Conservation (phyloP, 805 yeast species). For the Lipomyces sp. region DNA sequence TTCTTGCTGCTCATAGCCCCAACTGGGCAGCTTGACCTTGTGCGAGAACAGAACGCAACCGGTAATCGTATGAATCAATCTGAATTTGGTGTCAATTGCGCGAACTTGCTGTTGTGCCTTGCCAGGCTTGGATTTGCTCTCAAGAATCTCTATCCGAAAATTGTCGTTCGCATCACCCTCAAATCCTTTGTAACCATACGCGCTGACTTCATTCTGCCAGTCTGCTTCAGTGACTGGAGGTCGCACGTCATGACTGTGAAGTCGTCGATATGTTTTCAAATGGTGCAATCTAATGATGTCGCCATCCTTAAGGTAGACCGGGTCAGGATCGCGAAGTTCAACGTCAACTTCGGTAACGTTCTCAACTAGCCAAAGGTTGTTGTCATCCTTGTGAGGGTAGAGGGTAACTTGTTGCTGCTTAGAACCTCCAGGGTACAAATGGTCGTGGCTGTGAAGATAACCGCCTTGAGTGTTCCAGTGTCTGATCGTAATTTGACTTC, state of each 20-base stretch:
- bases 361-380: constrained; percentile 72
- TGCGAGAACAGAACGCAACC: constrained; percentile 79
- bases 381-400: constrained; percentile 63
- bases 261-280: constrained; percentile 63
- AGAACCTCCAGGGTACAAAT: constrained; percentile 66
- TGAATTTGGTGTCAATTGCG: constrained; percentile 72
- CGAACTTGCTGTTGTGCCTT: constrained; percentile 49
- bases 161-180: constrained; percentile 71
- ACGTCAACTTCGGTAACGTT: constrained; percentile 39
- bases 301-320: constrained; percentile 58
- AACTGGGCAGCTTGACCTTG: constrained; percentile 70
- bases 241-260: constrained; percentile 72
- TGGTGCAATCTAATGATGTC: constrained; percentile 72
- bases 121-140: constrained; percentile 47
- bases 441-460: constrained; percentile 78
- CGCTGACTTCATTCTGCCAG: constrained; percentile 81
- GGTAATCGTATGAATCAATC: constrained; percentile 66
- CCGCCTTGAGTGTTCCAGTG: constrained; percentile 73
- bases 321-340: constrained; percentile 45
- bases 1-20: constrained; percentile 88
- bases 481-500: constrained; percentile 72
- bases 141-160: constrained; percentile 64
- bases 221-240: constrained; percentile 94
- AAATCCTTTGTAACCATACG: constrained; percentile 66
- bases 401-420: constrained; percentile 80